Evolutionary conservation across 371 early-diverging fungal species (phyloP), one percentile per base, ranked within the genome.

Genomic region (Caulochytrium protostelioides): DNA sequence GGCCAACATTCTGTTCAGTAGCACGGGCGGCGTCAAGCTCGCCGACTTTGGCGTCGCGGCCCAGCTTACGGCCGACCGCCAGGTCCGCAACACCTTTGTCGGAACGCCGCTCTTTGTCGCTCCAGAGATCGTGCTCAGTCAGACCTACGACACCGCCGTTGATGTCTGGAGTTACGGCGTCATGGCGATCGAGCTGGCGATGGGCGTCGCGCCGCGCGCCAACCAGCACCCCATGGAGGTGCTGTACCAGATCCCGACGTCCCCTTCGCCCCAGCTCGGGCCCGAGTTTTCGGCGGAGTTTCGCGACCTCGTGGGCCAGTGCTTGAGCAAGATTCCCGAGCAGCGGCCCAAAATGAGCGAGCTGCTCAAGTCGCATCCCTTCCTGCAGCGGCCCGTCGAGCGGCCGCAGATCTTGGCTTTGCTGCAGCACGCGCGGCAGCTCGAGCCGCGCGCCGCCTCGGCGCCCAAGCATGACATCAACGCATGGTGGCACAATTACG

Each of bases 151-250:
- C 5, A 12, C 18, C 9, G 37, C 38, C 39, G 51, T 62, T 8
- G 87, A 86, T 48, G 71, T 82, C 25, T 86, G 87, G 87, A 79
- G 79, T 40, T 53, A 81, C 7, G 87, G 84, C 15, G 69, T 83
- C 19, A 52, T 79, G 33, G 56, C 75, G 34, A 64, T 79, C 44
- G 87, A 86, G 51, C 76, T 84, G 75, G 65, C 43, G 5, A 42
- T 36, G 6, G 40, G 48, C 3, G 13, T 6, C 10, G 35, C 44
- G 10, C 78, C 30, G 70, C 78, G 47, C 73, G 79, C 29, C 59
- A 70, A 44, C 74, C 79, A 34, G 79, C 82, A 14, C 76, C 48
- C 48, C 1, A 47, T 47, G 48, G 48, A 47, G 44, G 22, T 46
- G 9, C 22, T 47, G 21, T 47, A 42, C 30, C 29, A 32, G 9